A percentile compares a stretch with the other conserved stretches of the same genome.
phyloP scores from a whole-genome alignment of 768 basidiomycete species.

The Fomitopsis serialis region DNA sequence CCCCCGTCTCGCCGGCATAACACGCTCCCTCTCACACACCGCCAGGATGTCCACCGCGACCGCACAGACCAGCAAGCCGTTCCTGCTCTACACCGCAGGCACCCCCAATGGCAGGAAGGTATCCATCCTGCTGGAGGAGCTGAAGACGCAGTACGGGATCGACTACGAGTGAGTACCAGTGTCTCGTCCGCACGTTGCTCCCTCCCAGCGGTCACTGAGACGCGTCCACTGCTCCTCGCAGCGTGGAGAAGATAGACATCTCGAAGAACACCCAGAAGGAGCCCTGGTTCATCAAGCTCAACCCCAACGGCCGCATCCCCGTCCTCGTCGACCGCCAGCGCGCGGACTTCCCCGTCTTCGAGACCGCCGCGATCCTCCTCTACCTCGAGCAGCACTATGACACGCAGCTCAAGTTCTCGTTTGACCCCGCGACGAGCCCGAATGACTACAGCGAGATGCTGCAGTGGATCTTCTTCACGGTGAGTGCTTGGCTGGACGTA shows the following conservation, averaged over 20 bases:
- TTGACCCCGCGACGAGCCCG: constrained; percentile 43
- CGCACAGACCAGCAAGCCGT: constrained; percentile 8
- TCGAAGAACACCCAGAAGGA: constrained; percentile 69
- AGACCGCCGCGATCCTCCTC: constrained; percentile 75
- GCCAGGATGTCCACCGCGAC: constrained; percentile 5
- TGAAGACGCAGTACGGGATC: constrained; percentile 35
- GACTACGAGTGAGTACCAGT: constrained; percentile 45
- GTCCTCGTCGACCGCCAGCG: constrained; percentile 61
- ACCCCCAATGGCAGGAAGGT: constrained; percentile 53
- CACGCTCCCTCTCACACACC: neutral
- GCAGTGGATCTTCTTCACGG: constrained; percentile 85
- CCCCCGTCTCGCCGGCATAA: neutral
- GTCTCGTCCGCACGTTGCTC: neutral
- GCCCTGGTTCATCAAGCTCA: constrained; percentile 68
- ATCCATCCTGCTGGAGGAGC: constrained; percentile 51
- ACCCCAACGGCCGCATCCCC: constrained; percentile 74
- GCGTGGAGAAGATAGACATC: constrained; percentile 49
- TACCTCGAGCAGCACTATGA: constrained; percentile 81
- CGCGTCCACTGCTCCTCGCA: constrained; percentile 17
- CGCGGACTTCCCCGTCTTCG: constrained; percentile 58
- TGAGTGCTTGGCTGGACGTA: constrained; percentile 22
- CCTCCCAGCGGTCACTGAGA: neutral
- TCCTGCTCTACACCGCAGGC: constrained; percentile 23
- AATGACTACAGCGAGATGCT: constrained; percentile 65
- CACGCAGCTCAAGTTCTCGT: constrained; percentile 57